phyloP scores from a whole-genome alignment of 2,329 filamentous ascomycete genomes.

The Stagonosporopsis rhizophila region DNA sequence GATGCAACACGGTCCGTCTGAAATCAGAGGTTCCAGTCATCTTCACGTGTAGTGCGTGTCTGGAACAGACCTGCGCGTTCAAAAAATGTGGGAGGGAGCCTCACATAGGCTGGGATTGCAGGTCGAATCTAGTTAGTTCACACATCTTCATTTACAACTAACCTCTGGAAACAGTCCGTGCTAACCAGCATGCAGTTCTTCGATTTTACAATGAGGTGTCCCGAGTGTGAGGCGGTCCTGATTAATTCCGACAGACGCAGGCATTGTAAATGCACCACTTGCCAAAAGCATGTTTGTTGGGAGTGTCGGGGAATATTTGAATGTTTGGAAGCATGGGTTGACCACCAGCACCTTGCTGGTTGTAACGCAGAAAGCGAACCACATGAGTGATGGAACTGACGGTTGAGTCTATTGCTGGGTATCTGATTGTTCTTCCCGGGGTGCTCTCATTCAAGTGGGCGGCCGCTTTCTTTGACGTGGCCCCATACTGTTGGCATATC shows the following conservation, averaged over 20 bases:
- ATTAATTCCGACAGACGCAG: neutral
- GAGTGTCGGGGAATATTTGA: neutral
- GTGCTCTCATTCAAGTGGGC: neutral
- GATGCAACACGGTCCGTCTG: neutral
- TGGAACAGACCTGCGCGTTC: neutral
- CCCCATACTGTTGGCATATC: neutral
- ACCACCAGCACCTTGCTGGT: neutral
- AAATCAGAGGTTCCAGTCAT: neutral
- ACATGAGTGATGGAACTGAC: neutral
- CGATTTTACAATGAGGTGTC: neutral
- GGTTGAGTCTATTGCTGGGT: constrained; percentile 13
- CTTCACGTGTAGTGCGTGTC: neutral
- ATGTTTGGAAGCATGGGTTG: neutral
- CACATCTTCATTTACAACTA: neutral
- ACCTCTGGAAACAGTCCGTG: neutral
- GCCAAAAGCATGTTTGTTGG: neutral
- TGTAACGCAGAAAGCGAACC: neutral
- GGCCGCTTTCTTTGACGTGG: neutral
- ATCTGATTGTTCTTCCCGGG: constrained; percentile 3
- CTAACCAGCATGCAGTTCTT: neutral
- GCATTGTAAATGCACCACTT: neutral
- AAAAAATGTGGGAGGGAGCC: neutral
- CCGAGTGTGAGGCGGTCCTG: neutral
- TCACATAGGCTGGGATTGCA: neutral
- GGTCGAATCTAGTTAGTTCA: neutral